Percentiles rank a stretch among this genome's conserved stretches.
These are phyloP conservation scores for Termitomyces sp. DNA, from an alignment of 768 basidiomycete species.

Conservation along the genomic window DNA sequence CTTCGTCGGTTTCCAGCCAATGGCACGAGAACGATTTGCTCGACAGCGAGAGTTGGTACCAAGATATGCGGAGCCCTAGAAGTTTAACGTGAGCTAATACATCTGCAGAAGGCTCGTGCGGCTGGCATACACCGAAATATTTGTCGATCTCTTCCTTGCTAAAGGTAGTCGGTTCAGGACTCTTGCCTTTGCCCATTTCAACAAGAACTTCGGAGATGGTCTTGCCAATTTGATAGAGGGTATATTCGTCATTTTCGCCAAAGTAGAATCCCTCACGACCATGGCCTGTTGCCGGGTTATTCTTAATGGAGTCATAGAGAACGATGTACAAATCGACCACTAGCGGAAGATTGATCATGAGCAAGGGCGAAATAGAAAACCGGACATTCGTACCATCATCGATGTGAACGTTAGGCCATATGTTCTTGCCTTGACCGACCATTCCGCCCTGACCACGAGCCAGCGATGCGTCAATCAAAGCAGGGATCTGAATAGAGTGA, in stretches of 20 bases:
- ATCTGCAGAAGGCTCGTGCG: not conserved
- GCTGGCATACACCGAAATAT: conserved; percentile 29
- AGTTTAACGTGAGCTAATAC: not conserved
- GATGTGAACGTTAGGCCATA: conserved; percentile 57
- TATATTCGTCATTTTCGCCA: conserved; percentile 47
- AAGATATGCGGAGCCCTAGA: conserved; percentile 28
- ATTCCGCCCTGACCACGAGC: conserved; percentile 47
- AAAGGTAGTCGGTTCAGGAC: conserved; percentile 41
- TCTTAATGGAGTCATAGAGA: conserved; percentile 35
- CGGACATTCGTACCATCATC: conserved; percentile 38
- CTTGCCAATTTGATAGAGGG: conserved; percentile 35
- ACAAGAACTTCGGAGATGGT: conserved; percentile 35
- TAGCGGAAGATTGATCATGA: conserved; percentile 16
- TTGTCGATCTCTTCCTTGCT: conserved; percentile 41
- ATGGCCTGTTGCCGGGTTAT: conserved; percentile 29
- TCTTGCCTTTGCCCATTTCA: conserved; percentile 31
- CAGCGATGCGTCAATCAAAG: conserved; percentile 39
- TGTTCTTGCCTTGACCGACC: conserved; percentile 53
- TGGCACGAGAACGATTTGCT: conserved; percentile 28
- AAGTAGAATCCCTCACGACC: conserved; percentile 54
- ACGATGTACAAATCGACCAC: conserved; percentile 28
- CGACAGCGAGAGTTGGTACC: conserved; percentile 38
- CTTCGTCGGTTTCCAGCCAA: conserved; percentile 45
- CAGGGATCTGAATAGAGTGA: conserved; percentile 50
- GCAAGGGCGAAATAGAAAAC: not conserved